Evolutionary conservation across 495 filamentous ascomycete genomes (phyloP).

Genomic region (Trichoderma erinaceum): DNA sequence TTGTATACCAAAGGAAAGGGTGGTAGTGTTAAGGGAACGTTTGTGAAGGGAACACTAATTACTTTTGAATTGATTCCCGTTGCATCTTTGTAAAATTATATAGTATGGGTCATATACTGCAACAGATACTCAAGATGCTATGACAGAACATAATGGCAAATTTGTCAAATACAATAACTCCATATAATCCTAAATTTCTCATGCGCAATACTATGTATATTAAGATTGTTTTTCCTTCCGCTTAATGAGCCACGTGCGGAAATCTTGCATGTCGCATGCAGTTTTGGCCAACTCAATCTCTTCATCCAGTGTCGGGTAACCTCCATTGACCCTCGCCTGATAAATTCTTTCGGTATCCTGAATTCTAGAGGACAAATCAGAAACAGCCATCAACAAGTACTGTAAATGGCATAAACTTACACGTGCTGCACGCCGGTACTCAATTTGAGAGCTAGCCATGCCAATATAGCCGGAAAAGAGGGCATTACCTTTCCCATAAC

Average conservation of each 20-base stretch:
- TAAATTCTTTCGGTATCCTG: constrained; percentile 24
- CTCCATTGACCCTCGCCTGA: constrained; percentile 19
- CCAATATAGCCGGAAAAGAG: constrained; percentile 21
- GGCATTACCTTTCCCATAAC: constrained; percentile 26
- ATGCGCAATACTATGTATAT: background rate
- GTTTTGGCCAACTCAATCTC: constrained; percentile 25
- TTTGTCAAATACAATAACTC: too few relatives aligned
- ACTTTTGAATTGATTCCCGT: background rate
- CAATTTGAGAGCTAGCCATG: constrained; percentile 20
- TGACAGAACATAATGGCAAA: too few relatives aligned
- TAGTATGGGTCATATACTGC: background rate
- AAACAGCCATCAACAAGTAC: constrained; percentile 3
- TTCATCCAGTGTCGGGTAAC: constrained; percentile 20
- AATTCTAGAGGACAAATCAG: background rate
- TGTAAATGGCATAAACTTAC: constrained; percentile 15
- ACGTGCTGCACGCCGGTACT: constrained; percentile 23
- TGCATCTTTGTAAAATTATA: background rate
- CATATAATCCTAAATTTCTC: background rate
- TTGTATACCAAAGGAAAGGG: background rate
- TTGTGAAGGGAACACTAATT: constrained; percentile 1
- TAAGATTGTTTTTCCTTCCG: background rate
- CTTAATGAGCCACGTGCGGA: background rate
- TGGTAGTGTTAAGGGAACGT: background rate
- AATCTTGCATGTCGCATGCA: constrained; percentile 25
- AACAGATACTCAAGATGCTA: too few relatives aligned